Evolutionary conservation across 352 stramenopile genomes (phyloP), one percentile per base, ranked within the genome.

Genomic region (Phytophthora pini): DNA sequence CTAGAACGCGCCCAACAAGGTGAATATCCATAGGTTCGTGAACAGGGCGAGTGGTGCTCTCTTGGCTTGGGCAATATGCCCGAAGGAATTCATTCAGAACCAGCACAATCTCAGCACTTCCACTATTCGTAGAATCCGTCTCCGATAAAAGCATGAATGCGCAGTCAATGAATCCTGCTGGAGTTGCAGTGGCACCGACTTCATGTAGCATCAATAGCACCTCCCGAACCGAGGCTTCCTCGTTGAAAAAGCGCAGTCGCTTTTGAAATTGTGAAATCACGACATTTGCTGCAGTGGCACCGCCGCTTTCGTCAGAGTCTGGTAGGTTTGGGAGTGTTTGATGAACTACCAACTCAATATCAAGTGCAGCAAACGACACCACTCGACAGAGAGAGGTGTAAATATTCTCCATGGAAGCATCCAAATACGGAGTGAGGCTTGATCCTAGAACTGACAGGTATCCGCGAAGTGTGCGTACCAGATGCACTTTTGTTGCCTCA

Each of bases 241-340:
- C 84, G 55, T 89, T 79, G 44, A 96, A 94, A 45, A 80, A 76
- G 3, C 70, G 71, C 34, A 94, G 77, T 10, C 87, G 77, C 57
- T 94, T 95, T 40, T 88, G 85, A 65, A 90, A 96, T 55, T 95
- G 86, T 26, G 87, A 80, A 10, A 92, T 66, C 41, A 80, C 56
- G 44, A 90, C 43, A 15, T 43, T 39, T 11, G 51, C 34, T 15
- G 27, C 22, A 12, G 20, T 38, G 7, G 47, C 26, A 39, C 27
- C 31, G 12, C 54, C 45, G 22, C 13, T 56, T 40, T 56, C 44
- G 15, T 56, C 54, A 27, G 51, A 22, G 11, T 50, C 39, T 34
- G 49, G 29, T 45, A 29, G 17, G 36, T 46, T 65, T 36, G 67
- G 48, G 27, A 80, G 38, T 0, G 52, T 76, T 49, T 89, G 76